Base-by-base conservation (phyloP, 1,139 yeast genomes). In the Zygosaccharomyces sapae region DNA sequence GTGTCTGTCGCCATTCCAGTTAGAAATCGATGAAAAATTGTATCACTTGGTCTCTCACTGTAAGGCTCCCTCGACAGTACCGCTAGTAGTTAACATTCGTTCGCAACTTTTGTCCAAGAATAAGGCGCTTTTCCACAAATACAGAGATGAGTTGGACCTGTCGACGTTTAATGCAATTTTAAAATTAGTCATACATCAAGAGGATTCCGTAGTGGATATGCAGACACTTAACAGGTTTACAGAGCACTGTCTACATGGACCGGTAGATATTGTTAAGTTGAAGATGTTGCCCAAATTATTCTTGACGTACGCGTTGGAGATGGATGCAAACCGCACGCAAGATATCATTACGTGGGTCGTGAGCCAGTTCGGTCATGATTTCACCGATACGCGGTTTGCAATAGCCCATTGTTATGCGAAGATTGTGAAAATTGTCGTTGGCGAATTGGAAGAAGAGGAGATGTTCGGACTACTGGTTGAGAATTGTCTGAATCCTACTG, bases 1-100 rank as follows among this genome's bases (percentile, higher is more conserved):
- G 16, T 76, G 81, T 0, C 67, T 86, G 31, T 80, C 82, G 0
- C 97, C 97, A 0, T 89, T 89, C 59, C 73, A 76, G 3, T 69
- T 89, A 38, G 66, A 63, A 0, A 68, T 83, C 38, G 69, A 69
- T 10, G 52, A 56, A 0, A 61, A 65, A 5, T 56, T 86, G 0
- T 73, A 69, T 46, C 43, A 55, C 53, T 74, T 6, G 73, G 75
- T 2, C 24, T 55, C 13, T 38, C 42, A 2, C 67, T 61, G 77
- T 35, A 67, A 67, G 43, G 65, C 75, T 13, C 79, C 81, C 1
- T 75, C 79, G 33, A 73, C 77, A 44, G 68, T 75, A 8, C 61
- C 62, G 2, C 49, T 66, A 3, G 60, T 63, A 7, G 54, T 65
- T 0, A 55, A 59, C 30, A 55, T 66, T 5, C 52, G 61, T 10